Percentiles rank a stretch among this genome's conserved stretches.
phyloP scores from a whole-genome alignment of 225 moss, liverwort and hornwort genomes.

The Antitrichia curtipendula region DNA sequence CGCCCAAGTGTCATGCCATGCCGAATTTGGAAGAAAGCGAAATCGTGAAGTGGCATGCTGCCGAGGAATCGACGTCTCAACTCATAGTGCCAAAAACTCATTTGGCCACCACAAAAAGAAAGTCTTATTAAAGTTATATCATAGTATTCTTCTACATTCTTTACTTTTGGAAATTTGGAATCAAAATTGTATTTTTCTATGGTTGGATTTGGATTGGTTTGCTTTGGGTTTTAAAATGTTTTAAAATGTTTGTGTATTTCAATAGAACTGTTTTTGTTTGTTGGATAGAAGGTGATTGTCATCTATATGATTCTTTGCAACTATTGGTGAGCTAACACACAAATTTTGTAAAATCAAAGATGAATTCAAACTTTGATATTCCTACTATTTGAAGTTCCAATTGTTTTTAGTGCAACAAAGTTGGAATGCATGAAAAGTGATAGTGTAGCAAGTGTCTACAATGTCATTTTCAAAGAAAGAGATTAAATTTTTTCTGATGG shows the following conservation, averaged over 20 bases:
- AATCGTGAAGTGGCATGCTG: slow-evolving; percentile 8
- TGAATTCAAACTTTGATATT: neutral
- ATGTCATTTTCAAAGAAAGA: no score
- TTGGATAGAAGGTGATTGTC: neutral
- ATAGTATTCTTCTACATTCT: neutral
- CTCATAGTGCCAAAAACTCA: neutral
- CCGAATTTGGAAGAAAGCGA: neutral
- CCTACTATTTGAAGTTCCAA: neutral
- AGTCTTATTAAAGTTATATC: no score
- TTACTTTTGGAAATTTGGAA: neutral
- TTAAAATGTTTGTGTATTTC: neutral
- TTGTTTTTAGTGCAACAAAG: neutral
- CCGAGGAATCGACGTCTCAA: neutral
- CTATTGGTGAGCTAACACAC: neutral
- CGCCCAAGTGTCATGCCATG: slow-evolving; percentile 18
- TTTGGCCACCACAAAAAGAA: neutral
- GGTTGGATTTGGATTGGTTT: neutral
- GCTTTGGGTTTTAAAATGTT: neutral
- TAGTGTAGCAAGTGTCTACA: no score
- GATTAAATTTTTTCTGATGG: no score
- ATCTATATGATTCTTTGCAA: neutral
- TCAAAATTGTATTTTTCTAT: neutral
- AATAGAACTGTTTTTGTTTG: neutral
- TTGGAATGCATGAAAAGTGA: neutral
- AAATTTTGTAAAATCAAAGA: neutral